Conservation (phyloP, 345 rosid species). For the Aquilaria malaccensis region DNA sequence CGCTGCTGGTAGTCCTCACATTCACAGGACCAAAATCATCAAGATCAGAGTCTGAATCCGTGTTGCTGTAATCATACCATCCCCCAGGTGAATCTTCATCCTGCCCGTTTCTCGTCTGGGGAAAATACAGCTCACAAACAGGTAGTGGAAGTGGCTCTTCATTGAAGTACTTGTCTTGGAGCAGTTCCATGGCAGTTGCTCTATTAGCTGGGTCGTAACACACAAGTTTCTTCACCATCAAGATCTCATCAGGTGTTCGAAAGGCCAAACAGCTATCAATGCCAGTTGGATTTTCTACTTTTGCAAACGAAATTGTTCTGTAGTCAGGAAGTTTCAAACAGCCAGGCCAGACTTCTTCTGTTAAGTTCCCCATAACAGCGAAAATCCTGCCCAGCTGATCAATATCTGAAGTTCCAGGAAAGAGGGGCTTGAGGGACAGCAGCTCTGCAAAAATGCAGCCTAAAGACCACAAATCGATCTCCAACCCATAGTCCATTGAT, state of each 20-base stretch:
- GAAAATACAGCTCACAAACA: conserved; percentile 56
- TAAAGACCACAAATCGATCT: conserved; percentile 82
- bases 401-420: conserved; percentile 83
- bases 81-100: conserved; percentile 53
- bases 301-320: conserved; percentile 61
- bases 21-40: conserved; percentile 51
- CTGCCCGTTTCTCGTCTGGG: conserved; percentile 36
- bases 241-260: conserved; percentile 46
- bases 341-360: conserved; percentile 69
- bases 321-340: conserved; percentile 79
- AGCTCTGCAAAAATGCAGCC: conserved; percentile 92
- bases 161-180: conserved; percentile 58
- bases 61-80: conserved; percentile 33
- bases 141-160: conserved; percentile 80
- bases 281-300: conserved; percentile 66
- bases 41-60: conserved; percentile 60
- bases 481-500: conserved; percentile 69
- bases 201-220: conserved; percentile 76
- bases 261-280: conserved; percentile 49
- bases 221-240: conserved; percentile 59
- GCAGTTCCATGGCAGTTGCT: conserved; percentile 67
- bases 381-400: conserved; percentile 77
- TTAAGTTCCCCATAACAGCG: conserved; percentile 63
- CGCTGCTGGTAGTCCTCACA: conserved; percentile 40
- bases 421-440: conserved; percentile 67